Percentiles rank a stretch among this genome's conserved stretches.
phyloP scores from a whole-genome alignment of 179 eudicot genomes.

The Carnegiea gigantea region DNA sequence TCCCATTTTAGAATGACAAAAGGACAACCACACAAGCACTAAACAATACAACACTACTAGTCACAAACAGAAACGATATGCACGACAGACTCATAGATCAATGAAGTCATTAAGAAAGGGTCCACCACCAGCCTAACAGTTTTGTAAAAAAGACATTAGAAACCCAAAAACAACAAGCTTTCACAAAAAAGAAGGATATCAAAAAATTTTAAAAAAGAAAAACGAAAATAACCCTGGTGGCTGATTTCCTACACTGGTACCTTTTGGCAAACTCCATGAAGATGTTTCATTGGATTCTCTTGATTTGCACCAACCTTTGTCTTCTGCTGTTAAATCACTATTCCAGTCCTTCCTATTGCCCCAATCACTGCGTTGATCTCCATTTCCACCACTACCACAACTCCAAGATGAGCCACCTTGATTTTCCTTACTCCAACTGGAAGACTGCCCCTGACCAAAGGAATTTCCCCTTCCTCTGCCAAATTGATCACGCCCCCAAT shows the following conservation, averaged over 20 bases:
- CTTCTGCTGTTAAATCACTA: conserved; percentile 7
- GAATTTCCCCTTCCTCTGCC: conserved; percentile 22
- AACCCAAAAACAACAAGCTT: not conserved
- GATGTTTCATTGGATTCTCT: conserved; percentile 16
- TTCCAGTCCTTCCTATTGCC: conserved; percentile 13
- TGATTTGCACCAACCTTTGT: conserved; percentile 7
- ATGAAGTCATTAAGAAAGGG: not conserved
- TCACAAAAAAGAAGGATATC: not conserved
- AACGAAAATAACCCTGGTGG: not conserved
- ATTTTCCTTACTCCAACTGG: conserved; percentile 17
- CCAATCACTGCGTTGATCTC: conserved; percentile 6
- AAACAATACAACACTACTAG: not conserved
- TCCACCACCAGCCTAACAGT: not conserved
- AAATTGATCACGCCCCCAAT: conserved; percentile 19
- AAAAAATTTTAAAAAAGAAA: not conserved
- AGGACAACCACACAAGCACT: not conserved
- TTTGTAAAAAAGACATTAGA: not conserved
- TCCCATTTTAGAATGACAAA: not conserved
- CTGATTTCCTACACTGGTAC: conserved; percentile 1
- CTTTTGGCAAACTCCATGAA: conserved; percentile 3
- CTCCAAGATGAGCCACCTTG: conserved; percentile 16
- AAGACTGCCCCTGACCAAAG: conserved; percentile 16
- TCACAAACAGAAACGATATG: not conserved
- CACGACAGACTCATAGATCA: not conserved
- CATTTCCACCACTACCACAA: not conserved